Base-by-base conservation (phyloP, 1,284 basidiomycete genomes). In the Leccinum pallidistipes region DNA sequence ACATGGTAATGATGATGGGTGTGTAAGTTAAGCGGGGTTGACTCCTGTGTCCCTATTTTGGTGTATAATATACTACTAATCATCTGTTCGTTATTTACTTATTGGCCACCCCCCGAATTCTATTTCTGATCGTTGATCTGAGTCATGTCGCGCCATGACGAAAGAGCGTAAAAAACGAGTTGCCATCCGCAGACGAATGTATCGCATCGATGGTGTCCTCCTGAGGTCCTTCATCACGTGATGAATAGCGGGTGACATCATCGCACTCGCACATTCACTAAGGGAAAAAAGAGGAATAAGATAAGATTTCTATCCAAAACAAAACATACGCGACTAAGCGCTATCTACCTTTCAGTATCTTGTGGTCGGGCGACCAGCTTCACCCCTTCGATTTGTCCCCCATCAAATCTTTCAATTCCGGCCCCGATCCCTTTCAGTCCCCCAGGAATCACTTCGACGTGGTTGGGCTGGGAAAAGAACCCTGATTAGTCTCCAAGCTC, bases 311-410 rank as follows among this genome's bases (percentile, higher is more conserved):
- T 74, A 73, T 69, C 21, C 55, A 50, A 69, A 45, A 61, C 52
- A 62, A 10, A 50, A 49, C 52, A 55, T 61, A 58, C 55, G 31
- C 61, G 57, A 62, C 71, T 58, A 66, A 63, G 63, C 55, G 50
- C 54, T 24, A 64, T 69, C 72, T 71, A 71, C 70, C 70, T 73
- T 72, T 75, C 72, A 3, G 72, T 75, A 34, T 73, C 71, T 71
- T 73, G 71, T 4, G 71, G 71, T 57, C 61, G 73, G 63, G 63
- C 58, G 56, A 73, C 72, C 45, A 73, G 53, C 62, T 73, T 76
- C 55, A 73, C 72, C 5, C 73, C 72, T 59, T 74, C 73, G 45
- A 75, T 73, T 62, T 66, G 72, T 29, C 71, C 74, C 12, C 67
- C 63, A 56, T 64, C 64, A 64, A 76, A 75, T 55, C 71, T 72